These are phyloP conservation scores for Termitomyces sp. DNA, from an alignment of 768 basidiomycete species.

Conservation along the genomic window DNA sequence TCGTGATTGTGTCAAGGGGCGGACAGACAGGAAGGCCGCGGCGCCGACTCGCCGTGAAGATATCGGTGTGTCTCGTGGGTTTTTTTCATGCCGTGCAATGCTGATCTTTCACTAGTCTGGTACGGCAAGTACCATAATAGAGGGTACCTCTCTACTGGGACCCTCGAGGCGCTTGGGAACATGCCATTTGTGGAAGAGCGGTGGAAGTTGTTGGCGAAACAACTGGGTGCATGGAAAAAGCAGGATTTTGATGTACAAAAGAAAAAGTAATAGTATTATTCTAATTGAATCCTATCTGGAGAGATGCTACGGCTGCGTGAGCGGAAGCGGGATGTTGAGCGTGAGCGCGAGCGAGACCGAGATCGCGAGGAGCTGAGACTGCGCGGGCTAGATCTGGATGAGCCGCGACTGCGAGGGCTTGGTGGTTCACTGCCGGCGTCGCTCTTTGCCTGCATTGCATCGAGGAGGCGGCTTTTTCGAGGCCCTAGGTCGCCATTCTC, in stretches of 20 bases:
- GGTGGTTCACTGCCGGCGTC: slow-evolving; percentile 38
- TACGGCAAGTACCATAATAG: slow-evolving; percentile 69
- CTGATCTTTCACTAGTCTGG: slow-evolving; percentile 48
- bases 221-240: slow-evolving; percentile 52
- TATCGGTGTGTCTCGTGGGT: slow-evolving; percentile 51
- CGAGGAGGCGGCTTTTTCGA: slow-evolving; percentile 79
- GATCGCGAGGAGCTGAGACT: slow-evolving; percentile 22
- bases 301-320: slow-evolving; percentile 60
- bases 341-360: slow-evolving; percentile 30
- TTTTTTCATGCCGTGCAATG: not conserved
- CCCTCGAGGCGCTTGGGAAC: slow-evolving; percentile 42
- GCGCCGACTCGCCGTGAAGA: slow-evolving; percentile 83
- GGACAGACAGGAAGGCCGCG: slow-evolving; percentile 64
- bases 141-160: slow-evolving; percentile 64
- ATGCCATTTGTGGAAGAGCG: slow-evolving; percentile 63
- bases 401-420: no score
- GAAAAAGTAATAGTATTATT: slow-evolving; percentile 24
- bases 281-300: slow-evolving; percentile 44
- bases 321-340: slow-evolving; percentile 38
- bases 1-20: slow-evolving; percentile 68
- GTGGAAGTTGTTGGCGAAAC: slow-evolving; percentile 58
- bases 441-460: slow-evolving; percentile 76
- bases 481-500: slow-evolving; percentile 88
- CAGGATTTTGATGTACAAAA: slow-evolving; percentile 36
- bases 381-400: slow-evolving; percentile 13